Percentiles rank a stretch among this genome's conserved stretches.
Conservation (phyloP, 148 eudicot genomes). For the Rhododendron ovatum region DNA sequence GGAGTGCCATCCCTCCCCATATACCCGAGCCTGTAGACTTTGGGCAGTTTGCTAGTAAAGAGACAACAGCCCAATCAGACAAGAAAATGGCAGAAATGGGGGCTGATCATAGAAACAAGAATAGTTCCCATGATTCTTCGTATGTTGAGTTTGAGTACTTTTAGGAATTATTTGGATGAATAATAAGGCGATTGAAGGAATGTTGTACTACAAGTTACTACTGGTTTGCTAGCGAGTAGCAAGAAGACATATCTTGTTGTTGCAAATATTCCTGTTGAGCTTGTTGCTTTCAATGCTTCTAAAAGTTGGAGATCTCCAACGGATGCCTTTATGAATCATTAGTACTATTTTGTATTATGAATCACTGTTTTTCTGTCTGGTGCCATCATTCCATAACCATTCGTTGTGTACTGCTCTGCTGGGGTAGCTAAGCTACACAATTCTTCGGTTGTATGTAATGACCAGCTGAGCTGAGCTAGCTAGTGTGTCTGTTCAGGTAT, state of each 20-base stretch:
- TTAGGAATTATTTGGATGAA: conserved; percentile 18
- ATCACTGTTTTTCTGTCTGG: neutral
- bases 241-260: neutral
- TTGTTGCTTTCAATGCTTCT: neutral
- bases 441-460: neutral
- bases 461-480: neutral
- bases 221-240: neutral
- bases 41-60: conserved; percentile 46
- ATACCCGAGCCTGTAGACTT: conserved; percentile 69
- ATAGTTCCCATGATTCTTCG: conserved; percentile 41
- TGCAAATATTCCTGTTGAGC: neutral
- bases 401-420: neutral
- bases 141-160: conserved; percentile 83
- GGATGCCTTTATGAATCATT: too few species aligned
- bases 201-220: neutral
- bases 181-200: neutral
- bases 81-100: conserved; percentile 44
- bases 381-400: neutral
- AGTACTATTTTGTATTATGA: neutral
- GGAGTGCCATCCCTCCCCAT: conserved; percentile 67
- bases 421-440: neutral
- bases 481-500: neutral
- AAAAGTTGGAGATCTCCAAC: too few species aligned
- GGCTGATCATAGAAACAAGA: conserved; percentile 28
- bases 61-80: conserved; percentile 27